Evolutionary conservation across 495 filamentous ascomycete genomes (phyloP).

Genomic region (Durotheca rogersii): DNA sequence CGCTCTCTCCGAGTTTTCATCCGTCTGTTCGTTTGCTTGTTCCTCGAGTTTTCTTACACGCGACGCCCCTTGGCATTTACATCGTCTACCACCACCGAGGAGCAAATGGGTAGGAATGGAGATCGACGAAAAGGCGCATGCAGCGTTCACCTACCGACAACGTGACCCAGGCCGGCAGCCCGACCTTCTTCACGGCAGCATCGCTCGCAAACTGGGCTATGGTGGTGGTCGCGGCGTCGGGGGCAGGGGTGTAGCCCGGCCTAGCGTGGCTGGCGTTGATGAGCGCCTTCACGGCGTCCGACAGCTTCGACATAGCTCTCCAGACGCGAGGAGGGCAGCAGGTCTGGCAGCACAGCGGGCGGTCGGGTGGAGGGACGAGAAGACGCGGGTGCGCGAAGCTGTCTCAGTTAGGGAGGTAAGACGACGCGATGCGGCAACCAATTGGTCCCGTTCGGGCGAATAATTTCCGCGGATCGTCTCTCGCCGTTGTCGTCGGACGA

Average conservation of each 20-base stretch:
- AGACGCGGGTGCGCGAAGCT: no score
- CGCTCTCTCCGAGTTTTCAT: no score
- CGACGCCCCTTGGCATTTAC: no score
- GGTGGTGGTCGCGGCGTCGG: no score
- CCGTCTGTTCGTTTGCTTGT: no score
- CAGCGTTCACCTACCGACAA: constrained; percentile 28
- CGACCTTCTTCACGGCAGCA: constrained; percentile 48
- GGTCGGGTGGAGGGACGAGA: not conserved
- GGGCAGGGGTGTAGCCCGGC: constrained; percentile 63
- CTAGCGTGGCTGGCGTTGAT: constrained; percentile 68
- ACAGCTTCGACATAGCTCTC: constrained; percentile 65
- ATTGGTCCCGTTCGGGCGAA: constrained; percentile 2
- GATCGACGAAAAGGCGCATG: not conserved
- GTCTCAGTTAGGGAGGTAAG: not conserved
- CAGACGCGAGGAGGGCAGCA: not conserved
- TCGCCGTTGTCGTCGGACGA: constrained; percentile 11
- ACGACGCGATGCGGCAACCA: not conserved
- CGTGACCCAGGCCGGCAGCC: constrained; percentile 35
- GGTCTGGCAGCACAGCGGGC: not conserved
- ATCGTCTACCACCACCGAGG: no score
- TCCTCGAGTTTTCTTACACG: no score
- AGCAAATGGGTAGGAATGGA: not conserved
- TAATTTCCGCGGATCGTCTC: constrained; percentile 5
- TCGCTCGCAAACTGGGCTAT: no score
- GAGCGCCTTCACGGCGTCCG: constrained; percentile 65